Conservation (phyloP, 495 filamentous ascomycete species). For the Aspergillus wentii region DNA sequence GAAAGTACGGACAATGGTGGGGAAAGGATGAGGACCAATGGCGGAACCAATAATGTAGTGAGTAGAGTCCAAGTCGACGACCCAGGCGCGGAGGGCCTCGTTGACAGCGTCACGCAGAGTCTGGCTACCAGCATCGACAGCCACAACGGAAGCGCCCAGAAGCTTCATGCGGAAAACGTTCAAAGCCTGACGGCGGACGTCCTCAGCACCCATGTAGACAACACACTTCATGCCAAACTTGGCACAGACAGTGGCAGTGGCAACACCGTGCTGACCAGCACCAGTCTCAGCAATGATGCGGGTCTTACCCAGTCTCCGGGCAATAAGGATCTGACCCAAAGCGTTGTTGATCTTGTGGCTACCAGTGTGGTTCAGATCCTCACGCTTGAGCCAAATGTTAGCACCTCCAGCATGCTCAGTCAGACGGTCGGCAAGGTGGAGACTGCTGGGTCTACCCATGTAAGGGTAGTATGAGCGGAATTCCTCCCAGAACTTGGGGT, state of each 20-base stretch:
- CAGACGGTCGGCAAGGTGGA: slow-evolving; percentile 82
- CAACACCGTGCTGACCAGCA: slow-evolving; percentile 95
- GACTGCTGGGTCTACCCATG: slow-evolving; percentile 90
- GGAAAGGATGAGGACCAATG: slow-evolving; percentile 93
- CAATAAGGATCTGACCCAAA: slow-evolving; percentile 81
- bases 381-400: slow-evolving; percentile 92
- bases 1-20: slow-evolving; percentile 93
- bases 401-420: slow-evolving; percentile 86
- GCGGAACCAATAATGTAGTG: slow-evolving; percentile 96
- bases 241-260: slow-evolving; percentile 91
- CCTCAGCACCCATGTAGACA: slow-evolving; percentile 94
- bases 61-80: slow-evolving; percentile 78
- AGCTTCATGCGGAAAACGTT: slow-evolving; percentile 97
- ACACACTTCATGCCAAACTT: slow-evolving; percentile 96
- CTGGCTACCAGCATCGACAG: slow-evolving; percentile 78
- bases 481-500: slow-evolving; percentile 94
- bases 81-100: slow-evolving; percentile 86
- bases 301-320: slow-evolving; percentile 77
- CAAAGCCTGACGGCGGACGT: slow-evolving; percentile 86
- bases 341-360: slow-evolving; percentile 99
- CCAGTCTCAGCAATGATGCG: slow-evolving; percentile 95
- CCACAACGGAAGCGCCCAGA: slow-evolving; percentile 82
- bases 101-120: slow-evolving; percentile 95
- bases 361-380: slow-evolving; percentile 83
- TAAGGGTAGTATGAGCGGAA: slow-evolving; percentile 95